Percentiles rank a stretch among this genome's conserved stretches.
phyloP scores from a whole-genome alignment of 1,284 basidiomycete species.

The Amylostereum areolatum region DNA sequence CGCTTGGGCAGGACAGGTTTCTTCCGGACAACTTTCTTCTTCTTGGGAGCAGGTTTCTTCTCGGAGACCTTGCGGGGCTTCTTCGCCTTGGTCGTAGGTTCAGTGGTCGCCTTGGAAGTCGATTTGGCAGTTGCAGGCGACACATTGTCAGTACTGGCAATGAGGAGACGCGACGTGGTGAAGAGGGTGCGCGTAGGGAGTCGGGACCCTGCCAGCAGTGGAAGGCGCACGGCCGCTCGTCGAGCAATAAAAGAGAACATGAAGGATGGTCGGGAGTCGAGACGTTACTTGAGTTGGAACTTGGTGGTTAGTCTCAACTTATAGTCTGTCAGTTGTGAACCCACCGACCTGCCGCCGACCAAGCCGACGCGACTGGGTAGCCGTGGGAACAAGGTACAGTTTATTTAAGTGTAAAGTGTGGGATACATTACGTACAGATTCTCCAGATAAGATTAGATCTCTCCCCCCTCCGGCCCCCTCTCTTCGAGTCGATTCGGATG shows the following conservation, averaged over 20 bases:
- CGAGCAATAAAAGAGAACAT: not conserved
- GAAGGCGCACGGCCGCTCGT: not conserved
- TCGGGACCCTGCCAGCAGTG: not conserved
- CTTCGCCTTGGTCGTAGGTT: slow-evolving; percentile 4
- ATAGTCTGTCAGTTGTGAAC: too few species aligned
- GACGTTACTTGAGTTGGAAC: too few species aligned
- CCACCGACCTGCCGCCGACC: too few species aligned
- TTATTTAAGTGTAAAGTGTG: too few species aligned
- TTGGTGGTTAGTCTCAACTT: too few species aligned
- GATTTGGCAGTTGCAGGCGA: not conserved
- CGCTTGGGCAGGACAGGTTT: not conserved
- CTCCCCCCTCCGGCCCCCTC: too few species aligned
- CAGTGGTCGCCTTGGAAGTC: not conserved
- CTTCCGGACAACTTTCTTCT: not conserved
- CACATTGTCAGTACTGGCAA: not conserved
- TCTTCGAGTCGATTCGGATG: too few species aligned
- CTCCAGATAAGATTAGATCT: too few species aligned
- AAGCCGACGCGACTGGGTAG: too few species aligned
- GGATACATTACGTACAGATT: too few species aligned
- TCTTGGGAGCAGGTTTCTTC: not conserved
- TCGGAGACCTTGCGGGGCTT: slow-evolving; percentile 1
- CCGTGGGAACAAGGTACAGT: too few species aligned
- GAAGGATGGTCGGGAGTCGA: too few species aligned
- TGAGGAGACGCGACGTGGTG: slow-evolving; percentile 3
- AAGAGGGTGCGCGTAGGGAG: not conserved